Evolutionary conservation across 176 grass and related monocot species (phyloP).

Genomic region (Zizania latifolia): DNA sequence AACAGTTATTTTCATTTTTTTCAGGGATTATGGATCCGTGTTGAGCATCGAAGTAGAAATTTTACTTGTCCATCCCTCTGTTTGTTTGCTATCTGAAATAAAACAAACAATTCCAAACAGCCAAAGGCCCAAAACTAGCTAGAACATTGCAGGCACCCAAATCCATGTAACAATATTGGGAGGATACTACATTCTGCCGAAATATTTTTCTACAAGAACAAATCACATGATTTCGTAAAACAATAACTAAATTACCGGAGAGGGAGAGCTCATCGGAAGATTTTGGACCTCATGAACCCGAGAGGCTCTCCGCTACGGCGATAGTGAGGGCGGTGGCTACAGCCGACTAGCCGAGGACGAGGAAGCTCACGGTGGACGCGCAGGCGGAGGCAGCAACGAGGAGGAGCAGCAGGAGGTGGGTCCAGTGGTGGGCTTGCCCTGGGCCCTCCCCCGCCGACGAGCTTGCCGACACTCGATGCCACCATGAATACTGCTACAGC

Average conservation of each 20-base stretch:
- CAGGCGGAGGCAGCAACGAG: conserved; percentile 29
- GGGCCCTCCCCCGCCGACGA: too few relatives aligned
- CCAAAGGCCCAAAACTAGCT: too few relatives aligned
- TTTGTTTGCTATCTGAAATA: too few relatives aligned
- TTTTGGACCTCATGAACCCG: conserved; percentile 63
- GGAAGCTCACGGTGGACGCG: too few relatives aligned
- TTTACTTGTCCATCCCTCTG: too few relatives aligned
- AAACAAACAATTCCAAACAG: not conserved
- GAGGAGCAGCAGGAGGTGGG: conserved; percentile 40
- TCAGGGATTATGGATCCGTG: not conserved
- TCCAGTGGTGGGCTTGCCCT: conserved; percentile 34
- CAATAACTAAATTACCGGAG: conserved; percentile 52
- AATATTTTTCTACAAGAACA: not conserved
- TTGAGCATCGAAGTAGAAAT: too few relatives aligned
- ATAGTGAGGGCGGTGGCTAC: not conserved
- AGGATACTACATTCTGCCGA: not conserved
- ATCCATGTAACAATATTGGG: too few relatives aligned
- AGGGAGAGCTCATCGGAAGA: conserved; percentile 92
- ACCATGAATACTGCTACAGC: too few relatives aligned
- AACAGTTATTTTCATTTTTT: not conserved
- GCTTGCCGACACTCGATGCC: too few relatives aligned
- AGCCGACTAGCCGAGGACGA: conserved; percentile 33
- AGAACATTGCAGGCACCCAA: not conserved
- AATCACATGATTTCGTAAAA: not conserved
- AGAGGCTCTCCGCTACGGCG: conserved; percentile 24